These are phyloP conservation scores for Trichophyton verrucosum DNA, from an alignment of 2,329 filamentous ascomycete species.

Conservation along the genomic window DNA sequence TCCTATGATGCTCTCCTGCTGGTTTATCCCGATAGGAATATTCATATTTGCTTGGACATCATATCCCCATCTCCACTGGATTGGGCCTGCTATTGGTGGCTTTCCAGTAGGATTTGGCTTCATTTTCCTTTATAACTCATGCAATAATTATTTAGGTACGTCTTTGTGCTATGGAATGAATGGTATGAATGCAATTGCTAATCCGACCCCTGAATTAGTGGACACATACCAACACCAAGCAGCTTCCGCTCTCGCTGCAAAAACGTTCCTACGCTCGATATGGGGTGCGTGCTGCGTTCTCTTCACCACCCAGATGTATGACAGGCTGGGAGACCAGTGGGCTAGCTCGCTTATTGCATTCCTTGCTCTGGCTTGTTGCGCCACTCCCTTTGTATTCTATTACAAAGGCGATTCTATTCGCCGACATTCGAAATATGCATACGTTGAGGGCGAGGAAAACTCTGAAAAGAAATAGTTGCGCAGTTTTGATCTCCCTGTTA, in stretches of 20 bases:
- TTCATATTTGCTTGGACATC: conserved; percentile 61
- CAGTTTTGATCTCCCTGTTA: too few species aligned
- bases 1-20: conserved; percentile 69
- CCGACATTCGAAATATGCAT: conserved; percentile 58
- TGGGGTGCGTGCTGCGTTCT: conserved; percentile 69
- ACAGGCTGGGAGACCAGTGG: conserved; percentile 61
- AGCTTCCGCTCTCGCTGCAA: conserved; percentile 67
- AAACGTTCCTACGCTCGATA: conserved; percentile 66
- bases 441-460: conserved; percentile 43
- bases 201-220: conserved; percentile 27
- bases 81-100: conserved; percentile 59
- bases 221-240: conserved; percentile 62
- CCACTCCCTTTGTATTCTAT: conserved; percentile 74
- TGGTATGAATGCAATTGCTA: conserved; percentile 8
- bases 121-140: conserved; percentile 71
- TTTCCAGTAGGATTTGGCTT: conserved; percentile 66
- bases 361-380: conserved; percentile 63
- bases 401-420: conserved; percentile 61
- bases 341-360: conserved; percentile 61
- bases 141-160: conserved; percentile 55
- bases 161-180: background rate
- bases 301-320: conserved; percentile 73
- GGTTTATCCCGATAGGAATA: conserved; percentile 55
- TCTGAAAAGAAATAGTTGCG: conserved; percentile 2
- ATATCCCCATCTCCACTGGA: conserved; percentile 54